Evolutionary conservation across 805 yeast species (phyloP), one percentile per base, ranked within the genome.

Genomic region (Candida methanosorbosa): DNA sequence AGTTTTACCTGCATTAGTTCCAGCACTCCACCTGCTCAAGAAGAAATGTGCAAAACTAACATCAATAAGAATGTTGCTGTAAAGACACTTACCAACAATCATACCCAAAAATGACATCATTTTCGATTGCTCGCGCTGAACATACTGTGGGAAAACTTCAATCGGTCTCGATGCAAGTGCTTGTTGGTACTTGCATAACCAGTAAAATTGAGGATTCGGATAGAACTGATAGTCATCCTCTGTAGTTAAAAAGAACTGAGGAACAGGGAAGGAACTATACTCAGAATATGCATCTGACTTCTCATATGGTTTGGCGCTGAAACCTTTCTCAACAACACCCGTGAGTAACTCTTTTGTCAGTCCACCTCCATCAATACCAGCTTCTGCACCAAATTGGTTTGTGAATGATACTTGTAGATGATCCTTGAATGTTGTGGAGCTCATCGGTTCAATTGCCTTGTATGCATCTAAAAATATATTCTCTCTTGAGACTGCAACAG

Each of bases 361-460:
- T 1, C 98, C 98, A 11, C 97, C 98, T 7, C 98, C 98, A 55
- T 90, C 98, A 29, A 90, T 81, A 1, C 98, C 98, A 0, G 79
- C 86, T 52, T 90, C 97, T 24, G 64, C 71, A 2, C 88, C 94
- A 57, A 78, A 74, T 37, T 81, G 72, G 47, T 84, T 82, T 25
- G 63, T 62, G 50, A 92, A 87, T 13, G 68, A 68, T 2, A 92
- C 86, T 1, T 71, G 61, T 9, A 88, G 54, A 24, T 64, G 66
- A 8, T 67, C 50, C 46, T 82, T 86, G 52, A 88, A 71, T 4
- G 60, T 59, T 1, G 63, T 48, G 0, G 87, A 85, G 9, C 49
- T 34, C 1, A 68, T 45, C 3, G 61, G 56, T 22, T 71, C 68
- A 48, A 81, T 81, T 5, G 65, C 66, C 2, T 66, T 60, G 50